Evolutionary conservation across 352 stramenopile genomes (phyloP).

Genomic region (Pythium sp.): DNA sequence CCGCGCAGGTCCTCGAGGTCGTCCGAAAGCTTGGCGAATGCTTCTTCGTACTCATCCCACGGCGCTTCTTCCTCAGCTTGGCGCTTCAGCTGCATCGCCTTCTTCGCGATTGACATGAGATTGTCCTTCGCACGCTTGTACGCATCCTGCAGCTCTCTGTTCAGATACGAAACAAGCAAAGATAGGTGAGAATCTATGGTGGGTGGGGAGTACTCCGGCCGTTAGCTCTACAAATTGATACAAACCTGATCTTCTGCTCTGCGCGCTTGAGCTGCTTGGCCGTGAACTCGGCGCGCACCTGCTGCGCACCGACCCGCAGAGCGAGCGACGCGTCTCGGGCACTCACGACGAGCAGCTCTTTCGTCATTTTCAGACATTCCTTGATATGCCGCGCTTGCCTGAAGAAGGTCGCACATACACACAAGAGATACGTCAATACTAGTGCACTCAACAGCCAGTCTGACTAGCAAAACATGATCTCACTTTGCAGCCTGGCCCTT

Average conservation of each 20-base stretch:
- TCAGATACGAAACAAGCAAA: slow-evolving; percentile 1
- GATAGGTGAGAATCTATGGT: neutral
- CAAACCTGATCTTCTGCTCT: slow-evolving; percentile 45
- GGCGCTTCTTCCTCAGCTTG: slow-evolving; percentile 66
- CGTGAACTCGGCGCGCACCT: slow-evolving; percentile 69
- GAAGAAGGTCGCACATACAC: neutral
- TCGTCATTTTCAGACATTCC: slow-evolving; percentile 51
- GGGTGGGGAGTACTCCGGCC: too few relatives aligned
- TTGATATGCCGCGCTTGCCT: slow-evolving; percentile 75
- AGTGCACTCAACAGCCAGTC: neutral
- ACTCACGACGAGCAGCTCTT: slow-evolving; percentile 43
- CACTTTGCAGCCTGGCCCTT: slow-evolving; percentile 68
- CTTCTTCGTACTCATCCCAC: slow-evolving; percentile 59
- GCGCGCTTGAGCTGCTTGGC: slow-evolving; percentile 56
- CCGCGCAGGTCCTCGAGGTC: slow-evolving; percentile 75
- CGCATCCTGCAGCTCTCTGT: slow-evolving; percentile 50
- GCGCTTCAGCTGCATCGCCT: slow-evolving; percentile 66
- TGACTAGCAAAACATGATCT: slow-evolving; percentile 3
- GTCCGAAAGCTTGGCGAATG: slow-evolving; percentile 61
- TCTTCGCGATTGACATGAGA: slow-evolving; percentile 51
- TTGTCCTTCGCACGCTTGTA: slow-evolving; percentile 66
- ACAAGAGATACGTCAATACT: neutral
- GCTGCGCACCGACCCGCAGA: slow-evolving; percentile 54
- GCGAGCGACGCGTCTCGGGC: slow-evolving; percentile 53
- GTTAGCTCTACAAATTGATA: too few relatives aligned